Base-by-base conservation (phyloP, 306 rosid species). In the Glycine soja region DNA sequence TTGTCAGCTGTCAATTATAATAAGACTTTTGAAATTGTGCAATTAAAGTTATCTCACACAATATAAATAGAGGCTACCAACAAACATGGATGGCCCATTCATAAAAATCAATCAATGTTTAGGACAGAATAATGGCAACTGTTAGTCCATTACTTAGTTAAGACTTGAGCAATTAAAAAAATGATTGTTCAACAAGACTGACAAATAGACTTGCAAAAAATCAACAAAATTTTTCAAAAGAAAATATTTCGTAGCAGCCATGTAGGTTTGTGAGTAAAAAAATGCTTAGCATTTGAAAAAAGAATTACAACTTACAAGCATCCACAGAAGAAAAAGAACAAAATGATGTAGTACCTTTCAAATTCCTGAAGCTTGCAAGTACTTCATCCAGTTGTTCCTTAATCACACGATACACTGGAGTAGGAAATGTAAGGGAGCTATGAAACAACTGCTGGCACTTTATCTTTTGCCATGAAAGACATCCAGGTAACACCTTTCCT, bases 391-490 rank as follows among this genome's bases (percentile, higher is more conserved):
- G 78, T 77, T 90, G 90, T 75, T 75, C 84, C 86, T 83, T 69
- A 52, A 95, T 87, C 76, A 89, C 98, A 48, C 10, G 32, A 74
- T 89, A 93, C 69, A 93, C 94, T 50, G 87, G 90, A 62, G 38
- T 47, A 15, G 97, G 80, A 74, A 93, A 93, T 58, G 85, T 88
- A 85, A 95, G 74, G 77, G 96, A 86, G 83, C 89, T 93, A 78
- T 88, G 90, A 74, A 95, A 95, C 73, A 87, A 75, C 88, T 75
- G 98, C 86, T 91, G 93, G 82, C 97, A 93, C 84, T 79, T 87
- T 65, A 95, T 92, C 92, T 95, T 95, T 77, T 95, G 98, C 99
- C 99, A 93, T 12, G 98, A 36, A 43, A 64, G 82, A 88, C 89
- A 95, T 46, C 94, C 90, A 12, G 94, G 88, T 85, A 95, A 84